These are phyloP conservation scores for Albizia julibrissin DNA, from an alignment of 306 rosid species.

Conservation along the genomic window DNA sequence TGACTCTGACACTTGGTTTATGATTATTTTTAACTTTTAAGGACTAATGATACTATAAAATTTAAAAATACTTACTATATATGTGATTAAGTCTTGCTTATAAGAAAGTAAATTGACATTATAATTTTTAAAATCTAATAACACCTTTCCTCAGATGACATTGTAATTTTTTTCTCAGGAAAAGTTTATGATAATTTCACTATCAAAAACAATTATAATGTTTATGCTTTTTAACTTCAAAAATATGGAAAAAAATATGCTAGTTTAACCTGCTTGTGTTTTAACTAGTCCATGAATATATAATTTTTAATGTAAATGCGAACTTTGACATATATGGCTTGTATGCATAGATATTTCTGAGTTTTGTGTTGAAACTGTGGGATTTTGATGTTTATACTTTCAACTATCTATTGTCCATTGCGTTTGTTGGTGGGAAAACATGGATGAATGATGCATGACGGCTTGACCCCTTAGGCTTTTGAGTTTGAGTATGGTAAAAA, in stretches of 20 bases:
- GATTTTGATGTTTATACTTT: not conserved
- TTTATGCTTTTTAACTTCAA: not conserved
- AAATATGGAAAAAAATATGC: too few species aligned
- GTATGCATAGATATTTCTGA: not conserved
- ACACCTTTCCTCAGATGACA: not conserved
- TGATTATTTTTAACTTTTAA: too few species aligned
- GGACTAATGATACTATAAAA: not conserved
- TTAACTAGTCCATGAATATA: not conserved
- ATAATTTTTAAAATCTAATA: not conserved
- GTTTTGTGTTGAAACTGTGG: not conserved
- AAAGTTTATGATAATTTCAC: not conserved
- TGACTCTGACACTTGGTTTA: too few species aligned
- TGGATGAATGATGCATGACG: not conserved
- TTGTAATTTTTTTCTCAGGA: too few species aligned
- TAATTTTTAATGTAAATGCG: too few species aligned
- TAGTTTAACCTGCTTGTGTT: not conserved
- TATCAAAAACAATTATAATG: not conserved
- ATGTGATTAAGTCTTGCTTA: not conserved
- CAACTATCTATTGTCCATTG: not conserved
- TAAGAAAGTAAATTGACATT: not conserved
- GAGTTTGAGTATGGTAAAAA: not conserved
- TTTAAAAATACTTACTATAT: not conserved
- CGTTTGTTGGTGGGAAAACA: not conserved
- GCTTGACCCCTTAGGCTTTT: not conserved
- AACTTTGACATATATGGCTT: not conserved